These are phyloP conservation scores for Aureobasidium pullulans DNA, from an alignment of 2,329 filamentous ascomycete species.

Conservation along the genomic window DNA sequence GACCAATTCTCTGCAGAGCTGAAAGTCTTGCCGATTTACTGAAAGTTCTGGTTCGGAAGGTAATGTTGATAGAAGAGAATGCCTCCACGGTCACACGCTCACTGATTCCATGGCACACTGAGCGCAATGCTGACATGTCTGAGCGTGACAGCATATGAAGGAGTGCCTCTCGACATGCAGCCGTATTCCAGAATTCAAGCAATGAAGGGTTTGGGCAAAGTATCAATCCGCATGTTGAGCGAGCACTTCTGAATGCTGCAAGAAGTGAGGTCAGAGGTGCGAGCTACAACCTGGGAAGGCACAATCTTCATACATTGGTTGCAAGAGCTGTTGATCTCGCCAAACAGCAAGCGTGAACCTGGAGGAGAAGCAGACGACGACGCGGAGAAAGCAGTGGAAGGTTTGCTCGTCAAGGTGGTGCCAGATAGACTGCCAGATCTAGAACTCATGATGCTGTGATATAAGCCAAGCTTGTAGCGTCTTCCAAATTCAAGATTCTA, in stretches of 20 bases:
- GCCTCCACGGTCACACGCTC: conserved; percentile 61
- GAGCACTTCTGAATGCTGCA: conserved; percentile 37
- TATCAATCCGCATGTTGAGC: conserved; percentile 43
- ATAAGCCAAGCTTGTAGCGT: neutral
- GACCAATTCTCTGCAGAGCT: conserved; percentile 69
- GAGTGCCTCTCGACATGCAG: conserved; percentile 38
- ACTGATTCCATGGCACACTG: conserved; percentile 63
- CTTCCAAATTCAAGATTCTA: neutral
- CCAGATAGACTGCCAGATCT: neutral
- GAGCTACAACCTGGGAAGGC: neutral
- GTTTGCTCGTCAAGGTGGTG: conserved; percentile 25
- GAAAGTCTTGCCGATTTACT: conserved; percentile 65
- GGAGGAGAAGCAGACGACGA: conserved; percentile 25
- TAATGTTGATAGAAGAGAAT: conserved; percentile 62
- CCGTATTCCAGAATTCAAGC: conserved; percentile 43
- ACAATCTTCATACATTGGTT: conserved; percentile 26
- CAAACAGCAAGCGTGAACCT: conserved; percentile 38
- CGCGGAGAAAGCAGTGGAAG: conserved; percentile 27
- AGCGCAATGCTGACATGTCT: conserved; percentile 47
- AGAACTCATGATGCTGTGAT: neutral
- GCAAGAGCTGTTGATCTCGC: conserved; percentile 41
- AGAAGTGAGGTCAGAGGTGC: conserved; percentile 14
- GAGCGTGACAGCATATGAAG: conserved; percentile 34
- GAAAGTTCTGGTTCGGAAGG: conserved; percentile 67
- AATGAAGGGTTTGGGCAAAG: conserved; percentile 42